Percentiles rank a stretch among this genome's conserved stretches.
Conservation (phyloP, 495 filamentous ascomycete species). For the Neurospora terricola region DNA sequence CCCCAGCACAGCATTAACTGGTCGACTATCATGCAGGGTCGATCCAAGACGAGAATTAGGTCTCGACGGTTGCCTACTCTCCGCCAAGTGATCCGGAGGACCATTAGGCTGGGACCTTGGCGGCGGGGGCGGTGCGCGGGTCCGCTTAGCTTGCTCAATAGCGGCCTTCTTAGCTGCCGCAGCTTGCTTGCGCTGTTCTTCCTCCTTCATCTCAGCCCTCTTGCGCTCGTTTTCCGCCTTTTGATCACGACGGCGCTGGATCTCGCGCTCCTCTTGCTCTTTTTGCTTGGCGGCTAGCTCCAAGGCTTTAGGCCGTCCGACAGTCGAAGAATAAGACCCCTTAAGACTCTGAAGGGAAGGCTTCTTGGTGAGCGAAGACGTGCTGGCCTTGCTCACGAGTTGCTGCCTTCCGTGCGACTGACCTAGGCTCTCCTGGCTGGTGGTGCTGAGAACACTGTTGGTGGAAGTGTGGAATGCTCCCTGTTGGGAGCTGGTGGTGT, state of each 20-base stretch:
- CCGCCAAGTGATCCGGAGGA: slow-evolving; percentile 30
- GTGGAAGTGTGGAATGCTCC: slow-evolving; percentile 46
- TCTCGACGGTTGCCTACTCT: slow-evolving; percentile 20
- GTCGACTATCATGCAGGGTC: slow-evolving; percentile 32
- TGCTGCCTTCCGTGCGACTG: slow-evolving; percentile 27
- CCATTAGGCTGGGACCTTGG: slow-evolving; percentile 38
- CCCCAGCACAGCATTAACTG: slow-evolving; percentile 31
- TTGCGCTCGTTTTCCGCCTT: slow-evolving; percentile 71
- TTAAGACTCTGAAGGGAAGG: slow-evolving; percentile 59
- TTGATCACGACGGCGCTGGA: slow-evolving; percentile 67
- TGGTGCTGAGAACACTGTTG: slow-evolving; percentile 47
- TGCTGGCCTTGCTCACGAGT: slow-evolving; percentile 55
- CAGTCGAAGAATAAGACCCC: slow-evolving; percentile 50
- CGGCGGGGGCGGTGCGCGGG: slow-evolving; percentile 43
- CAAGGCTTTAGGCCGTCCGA: slow-evolving; percentile 47
- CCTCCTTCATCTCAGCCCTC: slow-evolving; percentile 43
- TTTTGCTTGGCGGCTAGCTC: slow-evolving; percentile 64
- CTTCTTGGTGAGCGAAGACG: slow-evolving; percentile 53
- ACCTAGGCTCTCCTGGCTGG: slow-evolving; percentile 47
- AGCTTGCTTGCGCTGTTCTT: slow-evolving; percentile 32
- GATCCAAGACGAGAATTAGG: slow-evolving; percentile 35
- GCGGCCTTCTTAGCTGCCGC: slow-evolving; percentile 55
- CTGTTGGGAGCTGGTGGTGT: slow-evolving; percentile 55
- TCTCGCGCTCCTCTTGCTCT: slow-evolving; percentile 66
- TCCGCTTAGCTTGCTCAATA: slow-evolving; percentile 54